Evolutionary conservation across 2,329 filamentous ascomycete genomes (phyloP), one percentile per base, ranked within the genome.

Genomic region (Penicillium sp.): DNA sequence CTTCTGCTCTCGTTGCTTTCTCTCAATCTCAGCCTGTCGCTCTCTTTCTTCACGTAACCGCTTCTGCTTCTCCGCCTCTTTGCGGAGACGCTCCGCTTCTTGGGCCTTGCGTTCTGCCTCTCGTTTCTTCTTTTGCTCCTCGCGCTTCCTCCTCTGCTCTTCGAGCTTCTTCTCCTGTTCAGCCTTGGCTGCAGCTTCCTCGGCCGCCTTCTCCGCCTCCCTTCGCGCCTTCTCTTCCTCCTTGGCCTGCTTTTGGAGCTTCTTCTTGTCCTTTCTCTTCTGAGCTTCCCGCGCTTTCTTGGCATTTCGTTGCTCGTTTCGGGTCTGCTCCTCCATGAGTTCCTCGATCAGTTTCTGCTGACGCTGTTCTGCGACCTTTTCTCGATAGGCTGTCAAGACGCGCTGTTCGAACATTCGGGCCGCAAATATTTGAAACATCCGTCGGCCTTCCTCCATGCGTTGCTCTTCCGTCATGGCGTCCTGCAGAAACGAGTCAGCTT

Each of bases 401-500:
- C 93, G 81, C 69, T 98, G 93, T 73, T 98, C 93, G 69, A 98
- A 98, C 93, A 98, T 98, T 56, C 93, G 84, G 51, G 93, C 93
- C 53, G 93, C 93, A 69, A 98, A 98, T 68, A 98, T 97, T 69
- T 98, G 93, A 67, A 98, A 98, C 93, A 98, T 98, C 60, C 91
- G 81, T 49, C 93, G 83, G 53, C 93, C 93, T 75, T 98, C 93
- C 69, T 97, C 90, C 93, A 98, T 97, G 54, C 93, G 87, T 75
- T 97, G 90, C 73, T 95, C 88, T 75, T 97, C 91, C 44, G 89
- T 96, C 88, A 97, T 93, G 57, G 85, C 83, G 67, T 95, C 90
- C 91, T 97, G n/a, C n/a, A n/a, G n/a, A n/a, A n/a, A n/a, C n/a
- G n/a, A n/a, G n/a, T n/a, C n/a, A n/a, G n/a, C n/a, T n/a, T n/a